phyloP scores from a whole-genome alignment of 257 asterid species.

The Solanum chiquidenum region DNA sequence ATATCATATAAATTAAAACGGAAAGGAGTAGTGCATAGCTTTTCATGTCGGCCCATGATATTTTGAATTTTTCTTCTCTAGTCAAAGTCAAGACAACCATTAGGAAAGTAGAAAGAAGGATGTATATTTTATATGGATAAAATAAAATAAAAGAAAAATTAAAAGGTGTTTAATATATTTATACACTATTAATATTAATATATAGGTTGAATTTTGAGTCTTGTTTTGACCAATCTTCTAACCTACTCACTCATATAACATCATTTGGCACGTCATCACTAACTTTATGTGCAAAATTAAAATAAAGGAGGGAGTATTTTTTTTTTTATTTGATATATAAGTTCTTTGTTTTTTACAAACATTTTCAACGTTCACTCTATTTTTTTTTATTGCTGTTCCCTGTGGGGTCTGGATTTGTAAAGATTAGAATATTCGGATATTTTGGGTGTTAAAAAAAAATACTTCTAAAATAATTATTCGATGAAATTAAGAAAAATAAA shows the following conservation, averaged over 20 bases:
- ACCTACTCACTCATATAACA: neutral
- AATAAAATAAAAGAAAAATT: neutral
- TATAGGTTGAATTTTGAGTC: neutral
- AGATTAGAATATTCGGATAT: neutral
- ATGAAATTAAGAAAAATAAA: no score
- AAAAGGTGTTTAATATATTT: neutral
- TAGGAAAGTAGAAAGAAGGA: neutral
- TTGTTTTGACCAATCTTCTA: neutral
- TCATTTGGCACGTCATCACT: neutral
- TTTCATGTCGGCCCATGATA: neutral
- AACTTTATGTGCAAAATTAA: neutral
- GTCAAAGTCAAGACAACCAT: neutral
- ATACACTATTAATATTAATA: neutral
- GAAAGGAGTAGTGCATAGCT: fast-evolving
- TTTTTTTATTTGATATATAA: neutral
- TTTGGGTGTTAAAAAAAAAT: neutral
- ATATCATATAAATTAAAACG: neutral
- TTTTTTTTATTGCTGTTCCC: neutral
- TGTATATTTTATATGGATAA: neutral
- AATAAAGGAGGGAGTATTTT: neutral
- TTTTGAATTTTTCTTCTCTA: neutral
- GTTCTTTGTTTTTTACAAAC: neutral
- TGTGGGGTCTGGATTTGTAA: neutral
- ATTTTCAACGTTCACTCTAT: neutral
- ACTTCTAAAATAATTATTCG: no score